Percentiles rank a stretch among this genome's conserved stretches.
Evolutionary conservation across 2,329 filamentous ascomycete species (phyloP).

Genomic region (Fusarium sp.): DNA sequence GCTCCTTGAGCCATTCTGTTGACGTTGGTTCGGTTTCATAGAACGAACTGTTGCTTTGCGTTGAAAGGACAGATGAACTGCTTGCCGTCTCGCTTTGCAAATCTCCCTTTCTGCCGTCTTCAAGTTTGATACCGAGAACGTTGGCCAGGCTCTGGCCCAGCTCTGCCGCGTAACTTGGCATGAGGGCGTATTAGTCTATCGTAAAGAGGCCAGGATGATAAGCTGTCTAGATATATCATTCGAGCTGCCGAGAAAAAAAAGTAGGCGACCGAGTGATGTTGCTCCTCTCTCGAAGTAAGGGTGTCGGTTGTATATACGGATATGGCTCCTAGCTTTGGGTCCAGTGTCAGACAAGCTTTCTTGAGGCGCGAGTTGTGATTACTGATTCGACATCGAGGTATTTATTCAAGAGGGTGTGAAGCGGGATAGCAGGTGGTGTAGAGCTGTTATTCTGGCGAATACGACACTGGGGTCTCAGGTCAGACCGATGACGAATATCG

Average conservation of each 20-base stretch:
- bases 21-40: constrained; percentile 84
- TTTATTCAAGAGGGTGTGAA: constrained; percentile 17
- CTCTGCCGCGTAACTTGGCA: constrained; percentile 57
- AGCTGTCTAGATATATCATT: background rate
- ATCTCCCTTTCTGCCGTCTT: constrained; percentile 64
- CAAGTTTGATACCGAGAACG: constrained; percentile 82
- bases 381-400: constrained; percentile 26
- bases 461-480: constrained; percentile 15
- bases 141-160: constrained; percentile 81
- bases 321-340: background rate
- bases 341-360: background rate
- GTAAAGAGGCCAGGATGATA: background rate
- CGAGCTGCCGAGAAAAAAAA: background rate
- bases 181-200: constrained; percentile 5
- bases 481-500: constrained; percentile 44
- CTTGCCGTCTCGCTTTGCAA: constrained; percentile 71
- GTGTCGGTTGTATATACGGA: background rate
- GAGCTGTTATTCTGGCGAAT: constrained; percentile 31
- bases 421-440: constrained; percentile 9
- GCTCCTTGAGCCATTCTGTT: constrained; percentile 74
- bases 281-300: background rate
- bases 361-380: constrained; percentile 7
- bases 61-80: constrained; percentile 83
- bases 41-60: constrained; percentile 79
- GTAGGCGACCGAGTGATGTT: background rate